These are phyloP conservation scores for Glaciozyma martinii DNA, from an alignment of 768 basidiomycete genomes.

Conservation along the genomic window DNA sequence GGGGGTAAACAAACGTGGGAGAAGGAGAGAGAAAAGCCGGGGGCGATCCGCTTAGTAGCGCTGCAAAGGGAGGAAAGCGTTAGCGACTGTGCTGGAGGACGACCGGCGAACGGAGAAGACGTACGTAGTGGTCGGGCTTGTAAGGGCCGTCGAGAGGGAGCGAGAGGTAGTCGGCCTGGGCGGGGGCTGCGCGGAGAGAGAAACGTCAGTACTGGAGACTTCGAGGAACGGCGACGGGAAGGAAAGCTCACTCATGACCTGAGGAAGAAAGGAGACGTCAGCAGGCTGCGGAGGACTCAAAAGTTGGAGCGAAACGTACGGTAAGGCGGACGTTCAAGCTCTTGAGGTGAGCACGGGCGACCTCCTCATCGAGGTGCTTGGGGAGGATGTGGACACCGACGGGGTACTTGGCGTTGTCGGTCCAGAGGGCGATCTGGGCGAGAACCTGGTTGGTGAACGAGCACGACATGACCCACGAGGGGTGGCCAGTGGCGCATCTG, in stretches of 20 bases:
- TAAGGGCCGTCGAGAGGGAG: constrained; percentile 73
- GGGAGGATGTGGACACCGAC: constrained; percentile 98
- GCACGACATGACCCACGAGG: constrained; percentile 99
- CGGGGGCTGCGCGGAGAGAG: constrained; percentile 21
- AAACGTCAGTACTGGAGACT: too few relatives aligned
- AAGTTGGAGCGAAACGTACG: not conserved
- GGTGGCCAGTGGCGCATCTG: constrained; percentile 94
- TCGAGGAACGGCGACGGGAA: too few relatives aligned
- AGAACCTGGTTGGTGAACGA: constrained; percentile 98
- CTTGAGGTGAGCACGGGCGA: constrained; percentile 87
- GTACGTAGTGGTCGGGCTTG: constrained; percentile 42
- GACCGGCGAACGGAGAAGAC: too few relatives aligned
- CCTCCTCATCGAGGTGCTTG: constrained; percentile 97
- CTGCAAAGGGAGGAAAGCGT: constrained; percentile 50
- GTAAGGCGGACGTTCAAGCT: constrained; percentile 86
- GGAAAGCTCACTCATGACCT: constrained; percentile 36
- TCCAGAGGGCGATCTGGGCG: constrained; percentile 97
- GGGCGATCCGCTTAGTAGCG: constrained; percentile 45
- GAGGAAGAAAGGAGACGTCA: not conserved
- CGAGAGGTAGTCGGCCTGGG: constrained; percentile 85
- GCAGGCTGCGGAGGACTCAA: too few relatives aligned
- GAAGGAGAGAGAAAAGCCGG: not conserved
- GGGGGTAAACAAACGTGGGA: not conserved
- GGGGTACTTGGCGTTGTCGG: constrained; percentile 68
- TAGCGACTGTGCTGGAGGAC: not conserved